Evolutionary conservation across 495 filamentous ascomycete genomes (phyloP), one percentile per base, ranked within the genome.

Genomic region (Talaromyces thailandensis): DNA sequence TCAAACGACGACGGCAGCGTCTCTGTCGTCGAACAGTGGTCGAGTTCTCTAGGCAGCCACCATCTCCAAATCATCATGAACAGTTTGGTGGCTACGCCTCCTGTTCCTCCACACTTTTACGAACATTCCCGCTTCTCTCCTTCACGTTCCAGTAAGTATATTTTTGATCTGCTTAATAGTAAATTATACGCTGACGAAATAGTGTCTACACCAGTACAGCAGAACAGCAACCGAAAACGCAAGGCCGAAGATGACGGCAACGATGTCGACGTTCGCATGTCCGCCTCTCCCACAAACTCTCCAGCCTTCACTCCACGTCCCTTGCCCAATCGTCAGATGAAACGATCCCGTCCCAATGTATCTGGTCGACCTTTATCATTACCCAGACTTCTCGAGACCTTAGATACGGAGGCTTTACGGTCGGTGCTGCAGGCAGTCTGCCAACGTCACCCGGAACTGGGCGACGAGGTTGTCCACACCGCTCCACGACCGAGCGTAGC

Each of bases 331-430:
- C 82, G 89, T 67, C 79, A 79, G 26, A 83, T 82, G 67, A 89
- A 89, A 69, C 83, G 85, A 57, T 70, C 81, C 61, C 80, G 84
- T 63, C 82, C 84, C 12, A 92, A 93, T 66, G 71, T 91, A 62
- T 78, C 83, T 21, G 93, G 92, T 25, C 82, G 92, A 58, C 89
- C 94, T 62, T 83, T 98, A 16, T 72, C 88, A 8, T 83, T 98
- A 7, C 81, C 90, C 53, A 87, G 94, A 59, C 82, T 97, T 4
- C 82, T 98, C 60, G 93, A 98, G 76, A 97, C 94, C 0, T 82
- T 98, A 32, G 89, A 93, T 68, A 86, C 84, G 31, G 84, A 90
- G 66, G 90, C 93, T 59, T 77, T 98, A 66, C 84, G 94, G 61
- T 83, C 82, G 21, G 85, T 97, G 0, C 83, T 98, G 9, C 89